Evolutionary conservation across 2,329 filamentous ascomycete species (phyloP), one percentile per base, ranked within the genome.

Genomic region (Colletotrichum sojae): DNA sequence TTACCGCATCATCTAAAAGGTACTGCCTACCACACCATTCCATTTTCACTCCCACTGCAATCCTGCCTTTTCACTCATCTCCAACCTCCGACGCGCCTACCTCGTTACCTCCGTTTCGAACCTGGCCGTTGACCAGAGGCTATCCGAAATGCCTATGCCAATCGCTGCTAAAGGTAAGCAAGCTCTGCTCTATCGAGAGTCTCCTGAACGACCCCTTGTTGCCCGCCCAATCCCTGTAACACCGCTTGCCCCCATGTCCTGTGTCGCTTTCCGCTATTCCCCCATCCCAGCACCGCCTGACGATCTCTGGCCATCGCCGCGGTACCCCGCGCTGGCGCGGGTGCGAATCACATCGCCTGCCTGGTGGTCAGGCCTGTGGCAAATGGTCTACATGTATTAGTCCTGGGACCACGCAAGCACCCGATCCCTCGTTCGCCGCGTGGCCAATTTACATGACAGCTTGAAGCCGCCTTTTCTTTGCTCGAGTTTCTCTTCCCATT

Each of bases 351-450:
- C 57, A 22, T 69, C 68, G 57, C 57, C 27, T 68, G 67, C 57
- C 57, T 58, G 67, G 67, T 70, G 67, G 63, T 70, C 69, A 71
- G 66, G 66, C 60, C 66, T 61, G 66, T 70, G 69, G 69, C 66
- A 43, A 69, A 69, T 56, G 49, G 31, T 46, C 25, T 61, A 36
- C 8, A 36, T 36, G 31, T 36, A 36, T 36, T 36, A 36, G 31
- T 36, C 31, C 31, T 39, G 52, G 49, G 66, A 61, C 66, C 55
- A 71, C 66, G 69, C 56, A 69, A 70, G 54, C 69, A 56, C 20
- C 39, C 46, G 27, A n/a, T 25, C 52, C 20, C 59, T 54, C 31
- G 40, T 53, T 49, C 39, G 66, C 57, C 49, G 54, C 51, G 69
- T 66, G 69, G 59, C 65, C 66, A 68, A 48, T 53, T 55, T 56